Evolutionary conservation across 129 eudicot genomes (phyloP), one percentile per base, ranked within the genome.

Genomic region (Helianthus tuberosus): DNA sequence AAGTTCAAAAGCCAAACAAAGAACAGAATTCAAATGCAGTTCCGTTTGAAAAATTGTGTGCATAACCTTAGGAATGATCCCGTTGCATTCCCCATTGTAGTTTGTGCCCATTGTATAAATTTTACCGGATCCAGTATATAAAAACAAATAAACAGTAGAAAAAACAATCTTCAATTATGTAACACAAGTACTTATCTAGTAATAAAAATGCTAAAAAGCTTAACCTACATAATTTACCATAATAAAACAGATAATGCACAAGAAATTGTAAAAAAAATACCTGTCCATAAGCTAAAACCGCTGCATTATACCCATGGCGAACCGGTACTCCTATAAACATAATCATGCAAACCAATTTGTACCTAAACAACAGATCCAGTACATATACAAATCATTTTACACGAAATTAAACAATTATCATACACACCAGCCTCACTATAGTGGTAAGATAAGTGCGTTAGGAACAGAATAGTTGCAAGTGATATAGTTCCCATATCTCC

Each of bases 231-330:
- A 77, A 13, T 49, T 41, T 44, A 29, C 68, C 29, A 4, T 72
- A 10, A 58, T 58, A 72, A 13, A 43, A 27, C 76, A 58, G 41
- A 41, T 15, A 41, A 10, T 11, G 66, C 54, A 39, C 59, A 64
- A n/a, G 7, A 65, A 17, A 41, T 14, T 23, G 53, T 59, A 17
- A 3, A 6, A 5, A n/a, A 0, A 69, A 59, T 48, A 95, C 97
- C 96, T 95, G 99, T 5, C 99, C 99, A 61, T 95, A 95, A 0
- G 99, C 99, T 5, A 95, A 86, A 6, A 95, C 97, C 0, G 99
- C 91, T 12, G 94, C 97, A 71, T 95, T 95, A 74, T 91, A 95
- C 3, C 99, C 99, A 32, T 81, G 82, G 35, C 13, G 50, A 48
- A 5, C 82, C 93, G 36, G 62, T 71, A 32, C 80, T 86, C 9